Evolutionary conservation across 306 rosid genomes (phyloP), one percentile per base, ranked within the genome.

Genomic region (Fagus crenata): DNA sequence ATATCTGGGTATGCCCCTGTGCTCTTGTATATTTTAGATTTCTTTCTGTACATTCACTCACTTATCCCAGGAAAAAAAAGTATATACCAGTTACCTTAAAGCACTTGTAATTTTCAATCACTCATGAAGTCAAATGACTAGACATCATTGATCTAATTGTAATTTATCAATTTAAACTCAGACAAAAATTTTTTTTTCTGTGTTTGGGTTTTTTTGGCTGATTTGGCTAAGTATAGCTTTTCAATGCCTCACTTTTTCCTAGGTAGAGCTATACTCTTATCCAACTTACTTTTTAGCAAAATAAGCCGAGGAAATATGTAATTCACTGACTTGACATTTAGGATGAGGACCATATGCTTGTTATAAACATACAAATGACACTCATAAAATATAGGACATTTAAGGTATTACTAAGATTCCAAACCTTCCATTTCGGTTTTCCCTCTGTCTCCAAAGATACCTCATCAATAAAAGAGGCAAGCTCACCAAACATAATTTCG

Each of bases 361-460:
- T 2, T 31, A n/a, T 53, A 35, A 64, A 55, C 39, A 49, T 70
- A 46, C 73, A 61, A 41, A 42, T 65, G 61, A 53, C 32, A 82
- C 32, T 32, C 41, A 64, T 39, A 13, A 81, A 71, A 71, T 56
- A n/a, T 53, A 73, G 39, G 39, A 78, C 53, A 74, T 15, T 49
- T 75, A 36, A 67, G 28, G 72, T 63, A 79, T 78, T 78, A 60
- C 67, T 13, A 35, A 55, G 69, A 53, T 78, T 77, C 65, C 56
- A 78, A 86, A 96, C 99, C 98, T 96, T 96, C 98, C 99, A 96
- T 80, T 96, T 96, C 46, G 97, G 90, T 80, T 91, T 96, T 76
- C 89, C 97, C 79, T 96, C 99, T 8, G 97, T 89, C 89, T 96
- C 99, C 4, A 77, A 78, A 53, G 98, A 93, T 84, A 93, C 85